These are phyloP conservation scores for Prototheca wickerhamii DNA, from an alignment of 163 green algal genomes.

Conservation along the genomic window DNA sequence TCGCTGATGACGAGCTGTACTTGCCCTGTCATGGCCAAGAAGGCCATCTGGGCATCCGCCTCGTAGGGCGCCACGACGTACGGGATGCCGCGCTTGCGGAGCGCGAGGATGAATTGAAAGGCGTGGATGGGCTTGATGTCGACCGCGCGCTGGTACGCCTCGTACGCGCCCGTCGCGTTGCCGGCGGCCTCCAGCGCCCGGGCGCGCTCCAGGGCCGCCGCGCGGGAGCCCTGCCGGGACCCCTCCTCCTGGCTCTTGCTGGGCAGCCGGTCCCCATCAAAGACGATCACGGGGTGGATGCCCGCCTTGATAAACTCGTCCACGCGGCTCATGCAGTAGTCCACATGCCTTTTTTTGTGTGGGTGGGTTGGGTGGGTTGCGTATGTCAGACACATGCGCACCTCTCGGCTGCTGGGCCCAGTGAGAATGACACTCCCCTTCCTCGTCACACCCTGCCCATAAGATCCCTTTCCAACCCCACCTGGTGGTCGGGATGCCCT, in stretches of 20 bases:
- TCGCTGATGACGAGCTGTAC: constrained; percentile 78
- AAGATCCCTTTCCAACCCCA: constrained; percentile 11
- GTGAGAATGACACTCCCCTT: background rate
- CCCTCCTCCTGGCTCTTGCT: constrained; percentile 84
- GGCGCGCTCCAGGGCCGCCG: constrained; percentile 18
- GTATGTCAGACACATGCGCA: background rate
- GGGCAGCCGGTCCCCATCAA: constrained; percentile 88
- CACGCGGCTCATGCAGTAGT: constrained; percentile 71
- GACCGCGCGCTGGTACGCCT: constrained; percentile 85
- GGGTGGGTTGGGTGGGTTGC: background rate
- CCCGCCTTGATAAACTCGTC: constrained; percentile 62
- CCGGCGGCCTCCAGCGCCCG: constrained; percentile 50
- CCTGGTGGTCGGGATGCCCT: constrained; percentile 64
- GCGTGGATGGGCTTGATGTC: constrained; percentile 67
- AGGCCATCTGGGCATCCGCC: constrained; percentile 95
- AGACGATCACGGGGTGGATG: constrained; percentile 81
- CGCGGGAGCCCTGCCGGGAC: constrained; percentile 29
- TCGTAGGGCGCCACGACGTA: constrained; percentile 97
- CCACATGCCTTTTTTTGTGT: constrained; percentile 69
- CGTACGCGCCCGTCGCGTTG: constrained; percentile 68
- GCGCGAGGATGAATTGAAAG: constrained; percentile 18
- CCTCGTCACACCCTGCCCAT: background rate
- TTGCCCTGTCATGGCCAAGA: constrained; percentile 13
- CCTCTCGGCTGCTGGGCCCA: background rate
- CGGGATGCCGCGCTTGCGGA: constrained; percentile 7